phyloP scores from a whole-genome alignment of 805 yeast species.

The Metschnikowia matae region DNA sequence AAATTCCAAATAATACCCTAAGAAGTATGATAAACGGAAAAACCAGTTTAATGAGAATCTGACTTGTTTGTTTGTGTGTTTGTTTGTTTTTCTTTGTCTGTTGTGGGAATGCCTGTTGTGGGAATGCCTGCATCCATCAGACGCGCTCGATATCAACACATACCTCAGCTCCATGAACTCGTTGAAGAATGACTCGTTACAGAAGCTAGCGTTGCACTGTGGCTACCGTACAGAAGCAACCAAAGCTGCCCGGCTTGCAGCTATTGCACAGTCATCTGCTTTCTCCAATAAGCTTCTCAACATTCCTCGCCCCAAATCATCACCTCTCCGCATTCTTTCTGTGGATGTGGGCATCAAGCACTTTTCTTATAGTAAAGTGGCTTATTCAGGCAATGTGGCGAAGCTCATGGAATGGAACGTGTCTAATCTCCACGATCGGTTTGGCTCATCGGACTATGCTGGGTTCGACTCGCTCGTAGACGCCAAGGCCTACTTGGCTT shows the following conservation, averaged over 20 bases:
- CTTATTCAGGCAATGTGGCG: conserved; percentile 6
- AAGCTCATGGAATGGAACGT: conserved; percentile 23
- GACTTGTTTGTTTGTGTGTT: not conserved
- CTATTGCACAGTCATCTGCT: conserved; percentile 7
- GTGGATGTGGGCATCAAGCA: conserved; percentile 42
- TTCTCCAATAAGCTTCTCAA: conserved; percentile 10
- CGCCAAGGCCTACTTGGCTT: conserved; percentile 25
- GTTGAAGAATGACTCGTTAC: conserved; percentile 11
- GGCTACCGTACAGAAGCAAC: conserved; percentile 19
- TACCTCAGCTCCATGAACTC: conserved; percentile 7
- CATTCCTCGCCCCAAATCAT: conserved; percentile 2
- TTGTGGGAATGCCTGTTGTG: not conserved
- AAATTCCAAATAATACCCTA: too few species aligned
- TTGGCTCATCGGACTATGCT: conserved; percentile 14
- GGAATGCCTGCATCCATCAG: not conserved
- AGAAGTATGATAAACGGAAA: too few species aligned
- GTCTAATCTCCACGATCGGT: conserved; percentile 22
- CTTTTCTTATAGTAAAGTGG: conserved; percentile 34
- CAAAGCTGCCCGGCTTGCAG: conserved; percentile 16
- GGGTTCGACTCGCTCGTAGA: conserved; percentile 18
- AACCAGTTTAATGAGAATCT: too few species aligned
- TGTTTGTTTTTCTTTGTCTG: too few species aligned
- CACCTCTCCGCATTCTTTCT: conserved; percentile 20
- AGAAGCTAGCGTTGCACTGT: conserved; percentile 20
- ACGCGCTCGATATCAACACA: not conserved